These are phyloP conservation scores for Heliamphora exappendiculata DNA, from an alignment of 148 eudicot species.

Conservation along the genomic window DNA sequence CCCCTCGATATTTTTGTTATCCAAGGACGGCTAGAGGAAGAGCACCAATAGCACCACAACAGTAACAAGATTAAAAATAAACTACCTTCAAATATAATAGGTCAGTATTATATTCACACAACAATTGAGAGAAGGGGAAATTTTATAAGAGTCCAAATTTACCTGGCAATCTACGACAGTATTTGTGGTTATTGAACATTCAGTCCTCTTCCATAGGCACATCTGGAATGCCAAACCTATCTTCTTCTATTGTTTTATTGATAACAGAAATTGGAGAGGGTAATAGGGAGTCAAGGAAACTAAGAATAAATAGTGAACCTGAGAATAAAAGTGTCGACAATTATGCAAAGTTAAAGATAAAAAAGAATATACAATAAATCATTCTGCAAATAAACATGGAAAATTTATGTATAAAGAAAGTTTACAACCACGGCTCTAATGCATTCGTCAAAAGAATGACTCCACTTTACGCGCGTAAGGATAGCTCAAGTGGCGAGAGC, in stretches of 20 bases:
- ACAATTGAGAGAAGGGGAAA: not conserved
- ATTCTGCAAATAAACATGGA: not conserved
- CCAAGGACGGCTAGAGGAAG: too few relatives aligned
- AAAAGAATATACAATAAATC: not conserved
- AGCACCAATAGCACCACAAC: not conserved
- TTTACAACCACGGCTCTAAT: too few relatives aligned
- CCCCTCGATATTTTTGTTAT: too few relatives aligned
- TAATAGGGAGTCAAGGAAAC: conserved; percentile 54
- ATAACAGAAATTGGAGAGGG: conserved; percentile 66
- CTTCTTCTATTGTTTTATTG: conserved; percentile 63
- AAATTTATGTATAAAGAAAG: not conserved
- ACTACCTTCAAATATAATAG: not conserved
- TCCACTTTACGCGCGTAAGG: too few relatives aligned
- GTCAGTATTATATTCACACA: not conserved
- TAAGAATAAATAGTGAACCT: not conserved
- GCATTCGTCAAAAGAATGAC: too few relatives aligned
- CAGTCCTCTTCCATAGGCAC: conserved; percentile 96
- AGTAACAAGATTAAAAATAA: not conserved
- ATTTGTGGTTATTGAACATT: conserved; percentile 1
- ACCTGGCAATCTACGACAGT: conserved; percentile 8
- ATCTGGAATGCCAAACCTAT: conserved; percentile 82
- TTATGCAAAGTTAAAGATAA: not conserved
- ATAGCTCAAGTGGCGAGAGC: too few relatives aligned
- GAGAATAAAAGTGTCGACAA: not conserved
- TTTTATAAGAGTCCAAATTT: not conserved